A percentile compares a stretch with the other conserved stretches of the same genome.
Evolutionary conservation across 257 asterid genomes (phyloP).

Genomic region (Dorcoceras hygrometricum): DNA sequence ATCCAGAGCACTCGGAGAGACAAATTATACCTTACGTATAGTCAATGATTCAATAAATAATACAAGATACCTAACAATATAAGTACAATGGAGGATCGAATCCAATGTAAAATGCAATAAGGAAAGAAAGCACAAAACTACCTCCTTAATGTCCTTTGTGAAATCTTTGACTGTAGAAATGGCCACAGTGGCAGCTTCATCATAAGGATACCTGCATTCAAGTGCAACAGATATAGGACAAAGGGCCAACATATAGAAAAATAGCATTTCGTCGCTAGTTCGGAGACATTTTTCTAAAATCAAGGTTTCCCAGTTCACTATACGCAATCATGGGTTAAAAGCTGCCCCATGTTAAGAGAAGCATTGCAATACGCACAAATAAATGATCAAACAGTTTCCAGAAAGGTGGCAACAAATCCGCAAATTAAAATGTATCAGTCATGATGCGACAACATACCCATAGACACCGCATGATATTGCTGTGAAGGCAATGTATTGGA

Average conservation of each 20-base stretch:
- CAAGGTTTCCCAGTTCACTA: background rate
- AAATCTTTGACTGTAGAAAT: constrained; percentile 68
- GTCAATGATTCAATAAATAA: background rate
- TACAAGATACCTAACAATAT: background rate
- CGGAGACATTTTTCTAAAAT: background rate
- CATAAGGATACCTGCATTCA: constrained; percentile 69
- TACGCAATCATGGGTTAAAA: background rate
- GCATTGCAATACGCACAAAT: background rate
- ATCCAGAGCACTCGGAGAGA: background rate
- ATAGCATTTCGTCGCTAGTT: constrained; percentile 12
- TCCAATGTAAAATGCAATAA: constrained; percentile 4
- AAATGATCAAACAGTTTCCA: background rate
- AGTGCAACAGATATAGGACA: constrained; percentile 17
- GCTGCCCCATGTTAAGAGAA: constrained; percentile 4
- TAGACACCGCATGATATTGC: constrained; percentile 91
- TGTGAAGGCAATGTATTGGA: constrained; percentile 81
- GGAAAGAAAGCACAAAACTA: constrained; percentile 24
- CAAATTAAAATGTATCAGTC: constrained; percentile 7
- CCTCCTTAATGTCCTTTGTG: constrained; percentile 71
- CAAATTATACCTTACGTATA: background rate
- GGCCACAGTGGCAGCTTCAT: constrained; percentile 92
- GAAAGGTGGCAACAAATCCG: background rate
- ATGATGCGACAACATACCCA: constrained; percentile 43
- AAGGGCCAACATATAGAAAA: constrained; percentile 7
- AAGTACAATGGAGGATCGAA: constrained; percentile 4